Base-by-base conservation (phyloP, 1,139 yeast genomes). In the Protomyces lactucae-debilis region DNA sequence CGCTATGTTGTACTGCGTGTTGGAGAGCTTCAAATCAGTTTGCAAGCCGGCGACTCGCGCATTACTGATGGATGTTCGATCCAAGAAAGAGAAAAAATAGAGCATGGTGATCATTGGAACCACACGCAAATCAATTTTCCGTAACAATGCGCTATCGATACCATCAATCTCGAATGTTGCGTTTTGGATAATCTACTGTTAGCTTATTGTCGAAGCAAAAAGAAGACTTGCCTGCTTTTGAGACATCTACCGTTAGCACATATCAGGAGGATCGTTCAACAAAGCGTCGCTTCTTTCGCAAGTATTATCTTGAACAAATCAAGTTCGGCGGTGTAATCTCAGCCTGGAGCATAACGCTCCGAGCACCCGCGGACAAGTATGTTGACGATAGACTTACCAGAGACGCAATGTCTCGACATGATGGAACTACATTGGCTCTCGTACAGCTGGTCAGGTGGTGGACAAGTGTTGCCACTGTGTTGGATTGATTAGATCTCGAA, bases 1-100 rank as follows among this genome's bases (percentile, higher is more conserved):
- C 72, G 81, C 76, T 40, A 82, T 78, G 71, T 82, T 82, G 73
- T 82, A 84, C 70, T 84, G 80, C 45, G 74, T 70, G 1, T 83
- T 83, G 2, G 72, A 69, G 64, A 85, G 76, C 1, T 78, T 76
- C 64, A 84, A 73, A 68, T 84, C 87, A 16, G 75, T 76, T 67
- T 79, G 83, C 54, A 85, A 72, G 3, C 85, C 86, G 65, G 83
- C 86, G 35, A 84, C 77, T 68, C 85, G 77, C 0, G 88, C 88
- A 70, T 82, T 80, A 1, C 86, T 86, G 69, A 85, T 82, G 70
- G 83, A 83, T 68, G 83, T 82, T 69, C 87, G 76, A 73, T 85
- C 89, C 66, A 85, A 76, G 70, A 79, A 83, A 67, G 83, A 80
- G 66, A 84, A 74, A 64, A 83, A 76, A 68, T 83, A 83, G 63